phyloP scores from a whole-genome alignment of 306 rosid genomes.

The Mimosa pudica region DNA sequence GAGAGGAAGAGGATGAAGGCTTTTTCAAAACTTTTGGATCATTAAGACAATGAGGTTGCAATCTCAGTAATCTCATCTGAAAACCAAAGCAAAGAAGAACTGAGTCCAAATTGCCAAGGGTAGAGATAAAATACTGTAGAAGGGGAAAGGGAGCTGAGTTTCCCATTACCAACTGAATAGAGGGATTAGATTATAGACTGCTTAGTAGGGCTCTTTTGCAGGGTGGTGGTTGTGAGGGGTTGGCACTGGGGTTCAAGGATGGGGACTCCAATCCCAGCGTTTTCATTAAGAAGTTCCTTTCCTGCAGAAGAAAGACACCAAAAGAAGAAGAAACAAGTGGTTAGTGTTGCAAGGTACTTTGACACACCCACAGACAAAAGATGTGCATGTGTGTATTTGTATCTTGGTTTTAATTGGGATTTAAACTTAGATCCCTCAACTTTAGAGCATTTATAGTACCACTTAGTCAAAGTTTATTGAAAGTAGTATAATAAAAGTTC shows the following conservation, averaged over 20 bases:
- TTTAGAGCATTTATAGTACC: neutral
- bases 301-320: constrained; percentile 52
- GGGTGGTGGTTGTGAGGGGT: constrained; percentile 66
- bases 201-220: constrained; percentile 92
- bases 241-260: constrained; percentile 47
- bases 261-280: constrained; percentile 89
- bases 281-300: constrained; percentile 80
- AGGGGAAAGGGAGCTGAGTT: constrained; percentile 21
- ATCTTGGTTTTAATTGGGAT: neutral
- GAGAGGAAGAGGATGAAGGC: constrained; percentile 47
- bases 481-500: neutral
- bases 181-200: constrained; percentile 57
- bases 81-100: constrained; percentile 37
- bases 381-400: neutral
- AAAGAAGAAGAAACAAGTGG: constrained; percentile 17
- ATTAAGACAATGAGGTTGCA: constrained; percentile 47
- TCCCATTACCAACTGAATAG: constrained; percentile 39
- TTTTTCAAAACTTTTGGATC: constrained; percentile 63
- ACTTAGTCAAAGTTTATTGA: neutral
- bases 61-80: constrained; percentile 37
- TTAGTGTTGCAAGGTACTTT: constrained; percentile 37
- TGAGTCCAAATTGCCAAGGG: constrained; percentile 29
- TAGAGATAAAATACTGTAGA: constrained; percentile 8
- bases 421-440: neutral
- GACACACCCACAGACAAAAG: neutral